Percentiles rank a stretch among this genome's conserved stretches.
Conservation (phyloP, 2,329 filamentous ascomycete species). For the Lasiodiplodia sp. region DNA sequence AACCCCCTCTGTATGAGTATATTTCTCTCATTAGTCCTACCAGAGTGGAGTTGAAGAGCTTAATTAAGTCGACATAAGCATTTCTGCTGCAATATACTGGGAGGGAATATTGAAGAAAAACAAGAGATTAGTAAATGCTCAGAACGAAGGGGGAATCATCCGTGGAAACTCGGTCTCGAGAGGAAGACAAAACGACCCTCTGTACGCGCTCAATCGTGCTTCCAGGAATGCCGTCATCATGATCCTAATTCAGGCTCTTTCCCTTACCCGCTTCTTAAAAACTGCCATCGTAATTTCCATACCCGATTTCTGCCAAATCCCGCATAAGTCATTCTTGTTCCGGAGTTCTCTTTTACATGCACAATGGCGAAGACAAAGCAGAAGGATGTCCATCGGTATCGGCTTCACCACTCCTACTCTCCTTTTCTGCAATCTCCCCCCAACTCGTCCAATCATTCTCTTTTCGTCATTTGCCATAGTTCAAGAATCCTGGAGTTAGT, state of each 20-base stretch:
- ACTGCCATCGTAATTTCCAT: not conserved
- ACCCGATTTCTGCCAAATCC: not conserved
- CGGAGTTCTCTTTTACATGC: not conserved
- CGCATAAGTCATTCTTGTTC: not conserved
- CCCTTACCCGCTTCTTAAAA: not conserved
- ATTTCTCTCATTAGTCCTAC: not conserved
- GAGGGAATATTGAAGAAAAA: not conserved
- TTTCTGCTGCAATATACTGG: not conserved
- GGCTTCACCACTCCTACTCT: not conserved
- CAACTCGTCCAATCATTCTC: not conserved
- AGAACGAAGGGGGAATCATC: slow-evolving; percentile 22
- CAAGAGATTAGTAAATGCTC: not conserved
- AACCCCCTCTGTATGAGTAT: too few species aligned
- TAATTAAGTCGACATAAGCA: not conserved
- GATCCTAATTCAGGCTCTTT: not conserved
- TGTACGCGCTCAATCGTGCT: not conserved
- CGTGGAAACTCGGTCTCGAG: not conserved
- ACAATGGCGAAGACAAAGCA: not conserved
- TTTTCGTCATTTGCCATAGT: not conserved
- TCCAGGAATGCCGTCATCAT: not conserved
- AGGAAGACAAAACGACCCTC: not conserved
- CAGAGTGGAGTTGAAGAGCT: not conserved
- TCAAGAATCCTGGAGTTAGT: slow-evolving; percentile 34
- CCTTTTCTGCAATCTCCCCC: not conserved
- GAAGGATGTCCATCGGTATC: not conserved